Evolutionary conservation across 1,284 basidiomycete genomes (phyloP), one percentile per base, ranked within the genome.

Genomic region (Austroboletus novae-zelandiae): DNA sequence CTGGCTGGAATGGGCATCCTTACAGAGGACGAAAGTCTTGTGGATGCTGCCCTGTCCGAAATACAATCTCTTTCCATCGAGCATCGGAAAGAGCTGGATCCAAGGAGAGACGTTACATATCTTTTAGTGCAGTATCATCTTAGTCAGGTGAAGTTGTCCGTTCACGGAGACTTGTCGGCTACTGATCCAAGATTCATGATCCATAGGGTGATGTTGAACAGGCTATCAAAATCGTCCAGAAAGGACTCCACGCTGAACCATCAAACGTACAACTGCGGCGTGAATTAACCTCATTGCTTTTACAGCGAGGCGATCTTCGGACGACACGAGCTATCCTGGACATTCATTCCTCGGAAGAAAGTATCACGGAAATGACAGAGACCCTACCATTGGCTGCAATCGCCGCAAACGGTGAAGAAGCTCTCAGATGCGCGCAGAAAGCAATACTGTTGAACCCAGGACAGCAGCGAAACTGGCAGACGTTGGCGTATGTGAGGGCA

Each of bases 31-130:
- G 82, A 86, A 23, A 82, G 80, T 45, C 77, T 97, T 17, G 78
- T 95, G 14, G 92, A 96, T 62, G 94, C 94, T 0, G 89, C 93
- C 0, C 72, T 95, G 9, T 84, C 89, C 0, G 94, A 97, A 64
- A 81, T 96, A 17, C 71, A 86, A 11, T 73, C 77, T 2, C 72
- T 92, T 30, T 79, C 89, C 1, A 61, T 81, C 18, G 81, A 89
- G 48, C 74, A 80, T 53, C 76, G 85, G 43, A 73, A 75, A 39
- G 67, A 73, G 39, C 74, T 89, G 45, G 91, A 93, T 66, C 84
- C 84, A 5, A 69, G 72, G 40, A 72, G 81, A 45, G 77, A 89
- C 56, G 81, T 91, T 18, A 74, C 81, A 34, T 80, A 85, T 61
- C 73, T 94, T 48, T 71, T 90, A 8, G 73, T 80, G 2, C 80